Base-by-base conservation (phyloP, 2,329 filamentous ascomycete species). In the Sphaerulina populicola region DNA sequence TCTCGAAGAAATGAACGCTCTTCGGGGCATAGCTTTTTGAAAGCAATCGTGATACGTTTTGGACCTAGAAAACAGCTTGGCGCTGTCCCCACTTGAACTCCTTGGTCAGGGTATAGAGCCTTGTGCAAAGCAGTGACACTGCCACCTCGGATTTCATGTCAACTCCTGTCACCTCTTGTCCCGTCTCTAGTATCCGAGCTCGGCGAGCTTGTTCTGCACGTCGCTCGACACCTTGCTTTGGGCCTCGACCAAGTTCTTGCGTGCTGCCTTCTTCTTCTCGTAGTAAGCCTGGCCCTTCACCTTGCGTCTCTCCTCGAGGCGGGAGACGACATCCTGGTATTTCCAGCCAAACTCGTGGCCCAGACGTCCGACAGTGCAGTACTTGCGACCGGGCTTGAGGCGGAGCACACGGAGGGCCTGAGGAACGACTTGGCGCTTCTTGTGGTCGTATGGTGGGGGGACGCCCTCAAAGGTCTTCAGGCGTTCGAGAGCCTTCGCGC, bases 391-490 rank as follows among this genome's bases (percentile, higher is more conserved):
- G 69, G 93, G 93, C 83, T 96, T 94, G 74, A 98, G 81, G 74
- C 93, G 83, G 73, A 98, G 83, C 65, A 98, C 86, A 72, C 93
- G 85, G 70, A 98, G 83, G 68, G 93, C 93, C 82, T 97, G 93
- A 75, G 93, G 93, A 66, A 98, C 93, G 65, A 98, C 93, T 77
- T 97, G 86, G 77, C 94, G 87, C 88, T 98, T 97, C 85, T 94
- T 88, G 81, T 93, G 94, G 85, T 98, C 93, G 76, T 97, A 98
- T 71, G 93, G 93, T 71, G 91, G 88, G 70, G 93, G 93, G 63
- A 98, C 83, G 82, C 93, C 93, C 86, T 98, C 93, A 76, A 97
- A 98, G 74, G 94, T 89, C 89, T 98, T 98, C 66, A 98, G 87
- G 77, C 93, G 86, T 83, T 97, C 90, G 73, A 98, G 77, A 68